A percentile compares a stretch with the other conserved stretches of the same genome.
phyloP scores from a whole-genome alignment of 306 rosid species.

The Lotus japonicus region DNA sequence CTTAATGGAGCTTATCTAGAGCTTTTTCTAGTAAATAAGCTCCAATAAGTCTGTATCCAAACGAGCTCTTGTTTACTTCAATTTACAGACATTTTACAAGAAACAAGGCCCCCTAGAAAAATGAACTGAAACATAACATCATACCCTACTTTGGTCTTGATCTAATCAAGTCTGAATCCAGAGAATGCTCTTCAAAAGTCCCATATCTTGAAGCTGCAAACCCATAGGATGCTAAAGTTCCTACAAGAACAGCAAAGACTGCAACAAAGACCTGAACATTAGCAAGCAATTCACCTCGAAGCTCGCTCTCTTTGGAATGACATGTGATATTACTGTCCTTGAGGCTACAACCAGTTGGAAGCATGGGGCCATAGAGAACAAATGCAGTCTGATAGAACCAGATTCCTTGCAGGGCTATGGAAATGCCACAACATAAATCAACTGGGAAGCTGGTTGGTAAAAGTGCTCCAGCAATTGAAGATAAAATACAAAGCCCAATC shows the following conservation, averaged over 20 bases:
- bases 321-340: constrained; percentile 43
- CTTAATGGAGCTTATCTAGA: too few species aligned
- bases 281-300: constrained; percentile 69
- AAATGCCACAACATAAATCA: constrained; percentile 62
- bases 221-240: constrained; percentile 46
- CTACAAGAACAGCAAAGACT: constrained; percentile 48
- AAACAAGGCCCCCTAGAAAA: constrained; percentile 6
- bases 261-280: constrained; percentile 58
- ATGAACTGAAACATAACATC: background rate
- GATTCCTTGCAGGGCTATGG: constrained; percentile 70
- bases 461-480: constrained; percentile 52
- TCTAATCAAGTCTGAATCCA: constrained; percentile 22
- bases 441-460: constrained; percentile 65
- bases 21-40: too few species aligned
- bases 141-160: constrained; percentile 18
- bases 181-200: constrained; percentile 22
- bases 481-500: constrained; percentile 57
- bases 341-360: constrained; percentile 70
- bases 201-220: constrained; percentile 54
- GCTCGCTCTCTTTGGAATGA: constrained; percentile 52
- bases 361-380: constrained; percentile 78
- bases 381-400: constrained; percentile 93
- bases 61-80: too few species aligned
- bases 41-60: too few species aligned
- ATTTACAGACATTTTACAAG: background rate